These are phyloP conservation scores for Gossypium sturtianum DNA, from an alignment of 345 rosid species.

Conservation along the genomic window DNA sequence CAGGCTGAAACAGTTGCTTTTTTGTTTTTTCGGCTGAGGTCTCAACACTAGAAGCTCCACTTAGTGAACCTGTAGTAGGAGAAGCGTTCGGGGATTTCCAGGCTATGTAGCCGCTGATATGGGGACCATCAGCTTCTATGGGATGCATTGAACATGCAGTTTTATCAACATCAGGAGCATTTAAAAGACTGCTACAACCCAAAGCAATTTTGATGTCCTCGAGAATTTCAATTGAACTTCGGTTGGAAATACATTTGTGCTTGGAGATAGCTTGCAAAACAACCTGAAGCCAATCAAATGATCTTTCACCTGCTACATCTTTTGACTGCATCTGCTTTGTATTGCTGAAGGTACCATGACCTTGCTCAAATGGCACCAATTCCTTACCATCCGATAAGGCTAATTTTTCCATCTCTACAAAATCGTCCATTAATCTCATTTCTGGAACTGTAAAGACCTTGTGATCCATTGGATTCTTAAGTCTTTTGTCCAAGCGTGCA, in stretches of 20 bases:
- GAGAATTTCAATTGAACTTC: slow-evolving; percentile 44
- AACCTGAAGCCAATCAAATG: slow-evolving; percentile 92
- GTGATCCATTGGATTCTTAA: slow-evolving; percentile 20
- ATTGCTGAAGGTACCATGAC: slow-evolving; percentile 5
- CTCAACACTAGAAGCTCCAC: slow-evolving; percentile 20
- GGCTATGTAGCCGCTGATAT: slow-evolving; percentile 28
- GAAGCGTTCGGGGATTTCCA: slow-evolving; percentile 34
- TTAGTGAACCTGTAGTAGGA: slow-evolving; percentile 8
- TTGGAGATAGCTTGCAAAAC: slow-evolving; percentile 65
- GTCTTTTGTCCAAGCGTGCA: slow-evolving; percentile 36
- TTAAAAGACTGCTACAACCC: slow-evolving; percentile 41
- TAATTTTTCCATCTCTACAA: slow-evolving; percentile 76
- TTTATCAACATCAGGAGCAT: slow-evolving; percentile 10
- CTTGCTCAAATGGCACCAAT: slow-evolving; percentile 24
- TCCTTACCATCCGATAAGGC: slow-evolving; percentile 39
- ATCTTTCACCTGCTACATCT: slow-evolving; percentile 25
- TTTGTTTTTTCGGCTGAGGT: slow-evolving; percentile 7
- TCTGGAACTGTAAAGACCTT: slow-evolving; percentile 34
- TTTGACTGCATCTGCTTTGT: slow-evolving; percentile 17
- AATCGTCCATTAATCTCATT: slow-evolving; percentile 66
- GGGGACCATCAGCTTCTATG: slow-evolving; percentile 26
- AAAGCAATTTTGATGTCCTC: slow-evolving; percentile 79
- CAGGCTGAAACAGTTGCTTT: slow-evolving; percentile 17
- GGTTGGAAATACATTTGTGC: slow-evolving; percentile 62
- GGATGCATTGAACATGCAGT: slow-evolving; percentile 10